Conservation (phyloP, 202 grass and related monocot genomes). For the Setaria italica region DNA sequence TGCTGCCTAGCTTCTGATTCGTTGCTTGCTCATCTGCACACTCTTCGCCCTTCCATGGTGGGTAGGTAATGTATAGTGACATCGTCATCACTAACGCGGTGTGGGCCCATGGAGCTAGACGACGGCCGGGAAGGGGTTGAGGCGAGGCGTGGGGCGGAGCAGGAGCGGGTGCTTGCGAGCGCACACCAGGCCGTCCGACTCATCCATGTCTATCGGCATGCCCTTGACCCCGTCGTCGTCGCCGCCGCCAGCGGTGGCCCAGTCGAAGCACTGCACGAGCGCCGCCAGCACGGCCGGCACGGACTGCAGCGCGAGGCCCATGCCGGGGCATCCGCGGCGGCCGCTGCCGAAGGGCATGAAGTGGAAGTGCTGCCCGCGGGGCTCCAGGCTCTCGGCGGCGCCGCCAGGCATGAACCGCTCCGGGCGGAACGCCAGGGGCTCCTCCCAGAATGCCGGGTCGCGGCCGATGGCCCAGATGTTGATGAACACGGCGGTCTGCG, state of each 20-base stretch:
- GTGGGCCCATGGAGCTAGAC: not conserved
- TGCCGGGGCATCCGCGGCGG: slow-evolving; percentile 64
- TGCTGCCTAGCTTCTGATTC: too few species aligned
- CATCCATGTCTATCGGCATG: slow-evolving; percentile 53
- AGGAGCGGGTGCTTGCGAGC: slow-evolving; percentile 54
- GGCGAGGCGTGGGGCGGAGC: slow-evolving; percentile 51
- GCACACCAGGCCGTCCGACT: slow-evolving; percentile 64
- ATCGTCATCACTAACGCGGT: not conserved
- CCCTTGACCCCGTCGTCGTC: too few species aligned
- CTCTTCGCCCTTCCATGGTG: not conserved
- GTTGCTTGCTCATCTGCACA: too few species aligned
- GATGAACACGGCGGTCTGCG: slow-evolving; percentile 56
- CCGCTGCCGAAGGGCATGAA: slow-evolving; percentile 76
- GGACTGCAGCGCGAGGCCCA: slow-evolving; percentile 70
- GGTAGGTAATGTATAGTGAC: not conserved
- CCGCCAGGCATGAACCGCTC: slow-evolving; percentile 61
- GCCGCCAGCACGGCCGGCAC: slow-evolving; percentile 57
- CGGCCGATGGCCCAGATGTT: slow-evolving; percentile 67
- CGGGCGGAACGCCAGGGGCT: slow-evolving; percentile 63
- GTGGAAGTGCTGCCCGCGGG: slow-evolving; percentile 63
- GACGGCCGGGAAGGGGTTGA: slow-evolving; percentile 62
- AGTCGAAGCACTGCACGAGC: slow-evolving; percentile 73
- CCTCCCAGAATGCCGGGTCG: slow-evolving; percentile 66
- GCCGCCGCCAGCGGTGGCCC: not conserved
- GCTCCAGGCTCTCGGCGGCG: slow-evolving; percentile 40